These are phyloP conservation scores for Erythrophleum fordii DNA, from an alignment of 306 rosid genomes.

Conservation along the genomic window DNA sequence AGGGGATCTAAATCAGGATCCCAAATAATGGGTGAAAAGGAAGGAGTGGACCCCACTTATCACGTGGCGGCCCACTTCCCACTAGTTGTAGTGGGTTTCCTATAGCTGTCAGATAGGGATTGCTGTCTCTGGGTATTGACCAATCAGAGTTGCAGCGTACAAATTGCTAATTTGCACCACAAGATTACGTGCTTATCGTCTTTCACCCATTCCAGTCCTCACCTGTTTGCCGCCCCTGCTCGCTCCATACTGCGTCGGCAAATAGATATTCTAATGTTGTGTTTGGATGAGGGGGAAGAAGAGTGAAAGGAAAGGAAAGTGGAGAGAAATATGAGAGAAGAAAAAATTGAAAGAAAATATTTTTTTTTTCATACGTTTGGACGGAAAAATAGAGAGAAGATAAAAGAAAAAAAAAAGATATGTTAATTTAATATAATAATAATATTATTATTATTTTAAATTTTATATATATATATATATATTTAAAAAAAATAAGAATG, in stretches of 20 bases:
- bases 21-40: not conserved
- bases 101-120: conserved; percentile 43
- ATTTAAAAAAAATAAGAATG: too few relatives aligned
- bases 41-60: not conserved
- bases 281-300: too few relatives aligned
- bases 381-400: too few relatives aligned
- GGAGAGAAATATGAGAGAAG: too few relatives aligned
- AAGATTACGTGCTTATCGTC: not conserved
- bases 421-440: too few relatives aligned
- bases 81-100: not conserved
- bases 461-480: too few relatives aligned
- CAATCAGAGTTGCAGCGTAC: not conserved
- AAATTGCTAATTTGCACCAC: conserved; percentile 12
- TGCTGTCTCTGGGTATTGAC: conserved; percentile 20
- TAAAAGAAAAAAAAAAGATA: too few relatives aligned
- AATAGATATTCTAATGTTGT: too few relatives aligned
- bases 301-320: too few relatives aligned
- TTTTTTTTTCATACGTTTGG: too few relatives aligned
- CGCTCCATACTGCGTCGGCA: not conserved
- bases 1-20: not conserved
- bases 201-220: not conserved
- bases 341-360: too few relatives aligned
- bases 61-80: conserved; percentile 39
- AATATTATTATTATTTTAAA: too few relatives aligned
- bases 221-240: not conserved